Conservation (phyloP, 2,329 filamentous ascomycete species). For the Periconia sp. region DNA sequence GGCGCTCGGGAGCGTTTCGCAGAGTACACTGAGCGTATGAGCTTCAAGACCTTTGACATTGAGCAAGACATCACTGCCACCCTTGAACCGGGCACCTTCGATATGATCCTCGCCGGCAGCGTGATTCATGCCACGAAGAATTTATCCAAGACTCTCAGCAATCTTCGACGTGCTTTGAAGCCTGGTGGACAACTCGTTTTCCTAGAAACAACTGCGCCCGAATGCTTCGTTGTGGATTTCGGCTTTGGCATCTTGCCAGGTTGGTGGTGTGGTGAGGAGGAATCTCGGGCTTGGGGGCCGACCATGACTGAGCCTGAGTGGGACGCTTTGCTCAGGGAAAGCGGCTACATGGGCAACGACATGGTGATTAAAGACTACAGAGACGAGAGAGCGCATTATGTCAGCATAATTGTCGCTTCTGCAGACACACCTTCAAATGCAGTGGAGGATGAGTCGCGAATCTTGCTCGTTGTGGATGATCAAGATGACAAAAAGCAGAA, state of each 20-base stretch:
- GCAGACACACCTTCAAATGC: neutral
- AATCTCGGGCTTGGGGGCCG: constrained; percentile 25
- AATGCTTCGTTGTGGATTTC: neutral
- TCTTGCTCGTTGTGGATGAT: neutral
- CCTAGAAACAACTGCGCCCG: constrained; percentile 6
- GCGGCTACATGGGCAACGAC: constrained; percentile 34
- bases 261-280: constrained; percentile 21
- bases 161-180: constrained; percentile 14
- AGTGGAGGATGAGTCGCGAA: neutral
- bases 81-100: constrained; percentile 6
- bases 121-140: constrained; percentile 23
- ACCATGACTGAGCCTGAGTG: constrained; percentile 30
- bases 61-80: constrained; percentile 6
- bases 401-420: constrained; percentile 4
- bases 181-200: constrained; percentile 15
- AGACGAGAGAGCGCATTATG: neutral
- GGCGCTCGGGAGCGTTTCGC: constrained; percentile 6
- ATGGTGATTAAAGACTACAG: constrained; percentile 5
- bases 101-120: constrained; percentile 36
- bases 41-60: constrained; percentile 9
- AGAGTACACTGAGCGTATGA: neutral
- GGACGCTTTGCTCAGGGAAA: constrained; percentile 30
- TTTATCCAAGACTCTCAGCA: constrained; percentile 8
- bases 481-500: neutral
- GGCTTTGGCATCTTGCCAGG: constrained; percentile 13